Evolutionary conservation across 2,329 filamentous ascomycete genomes (phyloP).

Genomic region (Colletotrichum tropicicola): DNA sequence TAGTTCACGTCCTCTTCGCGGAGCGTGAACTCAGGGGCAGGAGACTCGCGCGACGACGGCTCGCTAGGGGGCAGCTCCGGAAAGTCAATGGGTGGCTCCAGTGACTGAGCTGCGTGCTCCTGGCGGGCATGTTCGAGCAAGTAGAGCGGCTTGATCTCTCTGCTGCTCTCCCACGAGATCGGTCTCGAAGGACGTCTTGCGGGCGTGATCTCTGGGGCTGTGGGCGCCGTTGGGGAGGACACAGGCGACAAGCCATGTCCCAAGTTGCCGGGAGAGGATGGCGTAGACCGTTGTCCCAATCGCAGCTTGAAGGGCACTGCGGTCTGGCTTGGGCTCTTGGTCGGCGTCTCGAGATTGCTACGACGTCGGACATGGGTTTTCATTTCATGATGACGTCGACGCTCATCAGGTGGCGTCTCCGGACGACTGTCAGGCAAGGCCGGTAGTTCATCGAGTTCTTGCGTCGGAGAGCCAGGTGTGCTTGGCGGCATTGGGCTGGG

Average conservation of each 20-base stretch:
- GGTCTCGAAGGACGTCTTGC: conserved; percentile 56
- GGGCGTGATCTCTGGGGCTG: conserved; percentile 43
- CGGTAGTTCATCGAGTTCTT: conserved; percentile 53
- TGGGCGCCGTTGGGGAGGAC: conserved; percentile 39
- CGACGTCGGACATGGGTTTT: conserved; percentile 56
- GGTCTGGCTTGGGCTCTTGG: conserved; percentile 63
- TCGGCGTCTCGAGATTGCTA: conserved; percentile 56
- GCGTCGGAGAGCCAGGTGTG: conserved; percentile 58
- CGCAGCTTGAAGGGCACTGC: conserved; percentile 66
- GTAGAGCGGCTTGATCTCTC: conserved; percentile 83
- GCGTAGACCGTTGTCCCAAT: conserved; percentile 56
- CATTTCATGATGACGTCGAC: conserved; percentile 48
- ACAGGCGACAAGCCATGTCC: conserved; percentile 51
- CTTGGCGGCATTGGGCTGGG: conserved; percentile 72
- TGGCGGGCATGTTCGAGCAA: conserved; percentile 73
- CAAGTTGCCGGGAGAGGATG: conserved; percentile 50
- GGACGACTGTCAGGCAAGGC: conserved; percentile 69
- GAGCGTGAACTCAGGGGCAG: conserved; percentile 41
- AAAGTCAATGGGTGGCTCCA: conserved; percentile 47
- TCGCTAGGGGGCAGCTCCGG: conserved; percentile 60
- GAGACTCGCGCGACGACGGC: conserved; percentile 44
- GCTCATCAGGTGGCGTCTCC: conserved; percentile 61
- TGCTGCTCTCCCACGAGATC: conserved; percentile 69
- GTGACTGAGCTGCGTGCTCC: conserved; percentile 35
- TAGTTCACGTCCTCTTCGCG: conserved; percentile 39